Evolutionary conservation across 2,329 filamentous ascomycete genomes (phyloP), one percentile per base, ranked within the genome.

Genomic region (Verticillium albo-atrum): DNA sequence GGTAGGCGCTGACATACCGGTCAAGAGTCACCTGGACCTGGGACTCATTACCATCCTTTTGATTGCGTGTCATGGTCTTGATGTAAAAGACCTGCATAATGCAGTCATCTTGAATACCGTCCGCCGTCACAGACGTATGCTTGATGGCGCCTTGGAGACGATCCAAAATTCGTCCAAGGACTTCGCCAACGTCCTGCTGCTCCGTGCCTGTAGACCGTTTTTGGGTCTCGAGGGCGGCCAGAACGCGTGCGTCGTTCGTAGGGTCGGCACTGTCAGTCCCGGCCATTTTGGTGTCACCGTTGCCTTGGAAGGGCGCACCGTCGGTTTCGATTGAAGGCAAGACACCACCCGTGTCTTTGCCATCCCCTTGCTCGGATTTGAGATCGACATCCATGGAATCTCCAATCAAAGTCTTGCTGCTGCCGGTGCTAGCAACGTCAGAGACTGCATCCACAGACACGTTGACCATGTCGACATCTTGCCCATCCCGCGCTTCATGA

Each of bases 141-240:
- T 83, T 87, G 68, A 98, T 93, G 2, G 94, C 93, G 57, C 91
- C 92, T 68, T 95, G 90, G n/a, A 97, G 80, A 56, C 95, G 89
- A 69, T 94, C 92, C 60, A 97, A 85, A 27, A 97, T 90, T 68
- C 94, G 95, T 60, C 92, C 92, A 77, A 97, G 93, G 53, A 97
- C 94, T 74, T 99, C 95, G 14, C 92, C 92, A 4, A 97, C 94
- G 74, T 99, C 95, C 75, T 99, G 93, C 70, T 99, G 95, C 34
- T 91, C 80, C 0, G 82, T 84, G 3, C 82, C 82, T 10, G 79
- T 79, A 32, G 74, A 75, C 67, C 77, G 63, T 58, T 77, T 77
- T 68, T 75, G 77, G 67, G 75, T 77, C 66, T 78, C 80, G 27
- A 78, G 75, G 5, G 74, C 80, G 58, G 68, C 75, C 53, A 72